Conservation (phyloP, 495 filamentous ascomycete species). For the Aspergillus saccharolyticus region DNA sequence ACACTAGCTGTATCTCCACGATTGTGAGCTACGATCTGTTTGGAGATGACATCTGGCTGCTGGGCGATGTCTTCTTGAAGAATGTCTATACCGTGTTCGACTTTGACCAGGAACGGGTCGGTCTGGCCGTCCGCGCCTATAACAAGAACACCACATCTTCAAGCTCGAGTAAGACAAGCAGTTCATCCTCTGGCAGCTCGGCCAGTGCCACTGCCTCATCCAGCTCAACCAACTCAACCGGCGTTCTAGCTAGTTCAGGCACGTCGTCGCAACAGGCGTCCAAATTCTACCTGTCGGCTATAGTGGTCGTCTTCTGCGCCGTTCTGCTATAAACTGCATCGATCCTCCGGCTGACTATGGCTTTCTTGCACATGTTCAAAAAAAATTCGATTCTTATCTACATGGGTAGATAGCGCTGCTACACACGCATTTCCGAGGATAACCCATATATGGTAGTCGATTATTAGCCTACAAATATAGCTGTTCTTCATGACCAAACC, state of each 20-base stretch:
- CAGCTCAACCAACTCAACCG: background rate
- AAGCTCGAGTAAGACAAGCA: slow-evolving; percentile 5
- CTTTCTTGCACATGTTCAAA: background rate
- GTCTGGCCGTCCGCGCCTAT: slow-evolving; percentile 29
- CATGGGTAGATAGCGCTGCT: background rate
- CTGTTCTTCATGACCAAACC: background rate
- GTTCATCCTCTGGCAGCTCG: slow-evolving; percentile 6
- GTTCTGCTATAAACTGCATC: slow-evolving; percentile 1
- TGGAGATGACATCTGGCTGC: slow-evolving; percentile 57
- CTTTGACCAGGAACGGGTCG: slow-evolving; percentile 45
- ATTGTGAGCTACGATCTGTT: slow-evolving; percentile 49
- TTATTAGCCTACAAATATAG: background rate
- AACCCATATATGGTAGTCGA: background rate
- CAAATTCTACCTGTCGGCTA: background rate
- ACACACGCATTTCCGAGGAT: background rate
- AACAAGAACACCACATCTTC: slow-evolving; percentile 18
- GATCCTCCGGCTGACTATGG: background rate
- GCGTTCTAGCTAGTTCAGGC: background rate
- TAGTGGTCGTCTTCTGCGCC: slow-evolving; percentile 1
- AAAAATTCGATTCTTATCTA: background rate
- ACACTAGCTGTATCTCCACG: slow-evolving; percentile 57
- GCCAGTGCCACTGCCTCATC: background rate
- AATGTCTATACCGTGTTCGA: slow-evolving; percentile 90
- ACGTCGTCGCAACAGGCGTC: background rate
- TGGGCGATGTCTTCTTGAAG: slow-evolving; percentile 82